phyloP scores from a whole-genome alignment of 164 flowering plant genomes.

The Nelumbo lutea region DNA sequence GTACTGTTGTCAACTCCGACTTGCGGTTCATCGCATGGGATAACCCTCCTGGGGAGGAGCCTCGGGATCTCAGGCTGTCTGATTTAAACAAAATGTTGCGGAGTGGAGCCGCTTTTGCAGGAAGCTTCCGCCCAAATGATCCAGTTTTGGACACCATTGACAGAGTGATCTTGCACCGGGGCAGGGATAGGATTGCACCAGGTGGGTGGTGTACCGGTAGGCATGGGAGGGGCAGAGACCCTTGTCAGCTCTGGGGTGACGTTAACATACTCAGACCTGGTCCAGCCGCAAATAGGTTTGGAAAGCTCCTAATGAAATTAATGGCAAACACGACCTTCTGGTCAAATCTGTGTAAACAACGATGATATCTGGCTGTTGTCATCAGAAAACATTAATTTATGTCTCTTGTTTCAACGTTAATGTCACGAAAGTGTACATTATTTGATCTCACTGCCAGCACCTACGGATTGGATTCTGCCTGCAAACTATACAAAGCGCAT shows the following conservation, averaged over 20 bases:
- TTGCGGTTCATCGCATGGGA: constrained; percentile 16
- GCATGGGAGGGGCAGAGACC: constrained; percentile 15
- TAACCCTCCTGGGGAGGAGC: constrained; percentile 17
- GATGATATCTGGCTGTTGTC: neutral
- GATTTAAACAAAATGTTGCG: constrained; percentile 19
- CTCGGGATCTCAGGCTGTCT: constrained; percentile 14
- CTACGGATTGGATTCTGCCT: too few species aligned
- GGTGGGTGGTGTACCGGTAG: constrained; percentile 28
- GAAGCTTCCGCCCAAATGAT: constrained; percentile 20
- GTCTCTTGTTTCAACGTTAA: neutral
- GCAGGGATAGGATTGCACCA: constrained; percentile 14
- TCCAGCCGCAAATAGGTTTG: constrained; percentile 25
- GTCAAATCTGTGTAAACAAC: constrained; percentile 15
- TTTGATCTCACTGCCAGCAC: neutral
- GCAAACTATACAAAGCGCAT: too few species aligned
- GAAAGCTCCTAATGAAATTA: constrained; percentile 20
- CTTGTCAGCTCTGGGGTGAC: constrained; percentile 29
- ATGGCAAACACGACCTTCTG: constrained; percentile 14
- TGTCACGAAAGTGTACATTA: neutral
- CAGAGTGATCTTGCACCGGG: constrained; percentile 8
- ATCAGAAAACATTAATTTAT: too few species aligned
- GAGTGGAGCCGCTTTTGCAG: constrained; percentile 24
- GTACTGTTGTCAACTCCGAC: constrained; percentile 15
- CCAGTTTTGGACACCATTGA: constrained; percentile 21
- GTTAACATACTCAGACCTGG: constrained; percentile 21